These are phyloP conservation scores for Flaveria brownii DNA, from an alignment of 129 eudicot genomes.

Conservation along the genomic window DNA sequence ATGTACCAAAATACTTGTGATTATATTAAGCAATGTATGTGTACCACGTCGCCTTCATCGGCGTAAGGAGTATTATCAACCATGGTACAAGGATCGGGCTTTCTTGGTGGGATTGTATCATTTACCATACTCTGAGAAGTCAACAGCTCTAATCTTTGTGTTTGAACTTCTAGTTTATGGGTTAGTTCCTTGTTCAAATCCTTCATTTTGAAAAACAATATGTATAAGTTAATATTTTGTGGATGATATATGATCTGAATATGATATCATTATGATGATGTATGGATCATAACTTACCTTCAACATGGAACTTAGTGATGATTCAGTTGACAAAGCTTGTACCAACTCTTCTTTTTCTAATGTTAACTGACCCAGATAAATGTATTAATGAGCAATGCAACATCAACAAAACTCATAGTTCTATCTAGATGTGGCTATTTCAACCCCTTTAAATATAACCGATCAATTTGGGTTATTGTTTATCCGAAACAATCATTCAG, in stretches of 20 bases:
- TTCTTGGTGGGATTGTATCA: slow-evolving; percentile 50
- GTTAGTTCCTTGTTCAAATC: slow-evolving; percentile 79
- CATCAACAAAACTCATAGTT: background rate
- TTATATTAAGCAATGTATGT: background rate
- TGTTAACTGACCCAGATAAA: slow-evolving; percentile 50
- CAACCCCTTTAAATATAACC: too few relatives aligned
- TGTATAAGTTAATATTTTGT: background rate
- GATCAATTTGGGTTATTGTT: too few relatives aligned
- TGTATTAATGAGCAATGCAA: background rate
- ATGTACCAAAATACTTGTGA: background rate
- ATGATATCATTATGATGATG: background rate
- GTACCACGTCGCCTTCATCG: slow-evolving; percentile 99
- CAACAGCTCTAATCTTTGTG: slow-evolving; percentile 92
- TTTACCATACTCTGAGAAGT: slow-evolving; percentile 81
- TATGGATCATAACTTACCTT: slow-evolving; percentile 49
- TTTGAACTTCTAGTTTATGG: slow-evolving; percentile 88
- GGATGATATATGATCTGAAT: background rate
- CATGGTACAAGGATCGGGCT: slow-evolving; percentile 41
- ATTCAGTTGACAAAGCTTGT: slow-evolving; percentile 69
- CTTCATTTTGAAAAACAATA: slow-evolving; percentile 38
- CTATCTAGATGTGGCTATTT: background rate
- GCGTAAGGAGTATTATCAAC: slow-evolving; percentile 65
- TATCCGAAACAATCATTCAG: too few relatives aligned
- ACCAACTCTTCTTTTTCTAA: slow-evolving; percentile 80
- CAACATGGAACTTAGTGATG: slow-evolving; percentile 67